These are phyloP conservation scores for Agrostemma githago DNA, from an alignment of 148 eudicot species.

Conservation along the genomic window DNA sequence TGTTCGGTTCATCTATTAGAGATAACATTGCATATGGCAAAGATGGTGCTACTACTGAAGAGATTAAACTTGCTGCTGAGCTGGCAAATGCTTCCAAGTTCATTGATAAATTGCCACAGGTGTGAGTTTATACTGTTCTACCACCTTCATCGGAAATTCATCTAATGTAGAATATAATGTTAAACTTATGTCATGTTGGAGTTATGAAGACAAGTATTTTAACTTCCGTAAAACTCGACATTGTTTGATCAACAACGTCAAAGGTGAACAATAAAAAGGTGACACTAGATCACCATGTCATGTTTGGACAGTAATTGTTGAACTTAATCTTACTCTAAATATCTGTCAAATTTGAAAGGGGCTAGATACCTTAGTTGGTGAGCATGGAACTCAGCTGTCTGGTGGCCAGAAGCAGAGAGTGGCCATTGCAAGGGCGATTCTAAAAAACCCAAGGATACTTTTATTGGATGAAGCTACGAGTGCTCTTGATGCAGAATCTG, in stretches of 20 bases:
- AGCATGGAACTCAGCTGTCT: constrained; percentile 70
- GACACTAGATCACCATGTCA: too few relatives aligned
- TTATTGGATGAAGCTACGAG: constrained; percentile 89
- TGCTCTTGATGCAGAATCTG: constrained; percentile 82
- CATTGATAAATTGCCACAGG: constrained; percentile 61
- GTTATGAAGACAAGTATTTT: neutral
- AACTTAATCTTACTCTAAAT: neutral
- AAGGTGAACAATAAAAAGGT: neutral
- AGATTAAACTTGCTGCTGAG: constrained; percentile 51
- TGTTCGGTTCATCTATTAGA: constrained; percentile 49
- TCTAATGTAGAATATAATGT: too few relatives aligned
- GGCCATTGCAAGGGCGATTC: constrained; percentile 76
- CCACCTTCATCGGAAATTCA: neutral
- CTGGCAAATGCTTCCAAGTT: constrained; percentile 61
- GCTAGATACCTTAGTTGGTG: constrained; percentile 71
- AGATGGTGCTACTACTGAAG: constrained; percentile 43
- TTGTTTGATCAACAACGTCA: neutral
- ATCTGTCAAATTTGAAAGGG: constrained; percentile 38
- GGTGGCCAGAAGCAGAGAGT: constrained; percentile 88
- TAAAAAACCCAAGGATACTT: constrained; percentile 63
- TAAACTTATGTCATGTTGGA: neutral
- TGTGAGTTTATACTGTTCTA: constrained; percentile 11
- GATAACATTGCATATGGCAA: constrained; percentile 62
- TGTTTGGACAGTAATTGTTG: neutral
- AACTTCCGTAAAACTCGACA: neutral